A percentile compares a stretch with the other conserved stretches of the same genome.
These are phyloP conservation scores for Phialemoniopsis sp. DNA, from an alignment of 2,329 filamentous ascomycete genomes.

Conservation along the genomic window DNA sequence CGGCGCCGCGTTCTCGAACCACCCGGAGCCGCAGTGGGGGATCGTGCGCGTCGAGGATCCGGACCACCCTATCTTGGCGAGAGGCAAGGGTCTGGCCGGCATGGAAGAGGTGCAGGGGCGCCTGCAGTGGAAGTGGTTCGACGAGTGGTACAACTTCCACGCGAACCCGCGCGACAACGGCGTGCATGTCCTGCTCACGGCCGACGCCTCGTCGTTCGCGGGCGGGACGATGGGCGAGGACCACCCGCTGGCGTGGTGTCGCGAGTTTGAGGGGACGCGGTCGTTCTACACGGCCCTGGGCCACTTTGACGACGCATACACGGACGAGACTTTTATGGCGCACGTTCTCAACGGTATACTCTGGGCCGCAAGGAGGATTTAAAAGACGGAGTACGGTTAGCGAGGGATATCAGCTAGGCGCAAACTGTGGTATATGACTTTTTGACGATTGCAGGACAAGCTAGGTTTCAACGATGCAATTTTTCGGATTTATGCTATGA, in stretches of 20 bases:
- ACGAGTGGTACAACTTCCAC: conserved; percentile 39
- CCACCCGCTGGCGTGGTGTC: conserved; percentile 34
- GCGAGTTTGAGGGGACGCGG: conserved; percentile 29
- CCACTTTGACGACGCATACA: conserved; percentile 33
- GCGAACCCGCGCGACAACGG: conserved; percentile 18
- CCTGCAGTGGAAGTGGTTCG: conserved; percentile 23
- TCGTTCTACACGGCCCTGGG: conserved; percentile 36
- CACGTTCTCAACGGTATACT: conserved; percentile 17
- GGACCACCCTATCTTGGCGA: conserved; percentile 21
- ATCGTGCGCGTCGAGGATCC: conserved; percentile 21
- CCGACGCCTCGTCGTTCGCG: conserved; percentile 26
- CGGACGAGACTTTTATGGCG: conserved; percentile 20
- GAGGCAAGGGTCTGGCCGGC: conserved; percentile 3
- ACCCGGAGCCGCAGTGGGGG: conserved; percentile 29
- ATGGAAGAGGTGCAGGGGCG: conserved; percentile 1
- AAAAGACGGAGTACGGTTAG: not conserved
- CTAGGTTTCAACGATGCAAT: too few species aligned
- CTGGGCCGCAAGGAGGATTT: conserved; percentile 19
- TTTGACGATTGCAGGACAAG: too few species aligned
- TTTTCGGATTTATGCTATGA: too few species aligned
- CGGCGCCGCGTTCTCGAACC: conserved; percentile 30
- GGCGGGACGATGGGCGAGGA: conserved; percentile 28
- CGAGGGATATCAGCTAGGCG: conserved; percentile 2
- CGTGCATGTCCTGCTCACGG: conserved; percentile 26
- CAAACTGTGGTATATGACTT: too few species aligned